Evolutionary conservation across 78 protist species (phyloP).

Genomic region (Monosiga brevicollis): DNA sequence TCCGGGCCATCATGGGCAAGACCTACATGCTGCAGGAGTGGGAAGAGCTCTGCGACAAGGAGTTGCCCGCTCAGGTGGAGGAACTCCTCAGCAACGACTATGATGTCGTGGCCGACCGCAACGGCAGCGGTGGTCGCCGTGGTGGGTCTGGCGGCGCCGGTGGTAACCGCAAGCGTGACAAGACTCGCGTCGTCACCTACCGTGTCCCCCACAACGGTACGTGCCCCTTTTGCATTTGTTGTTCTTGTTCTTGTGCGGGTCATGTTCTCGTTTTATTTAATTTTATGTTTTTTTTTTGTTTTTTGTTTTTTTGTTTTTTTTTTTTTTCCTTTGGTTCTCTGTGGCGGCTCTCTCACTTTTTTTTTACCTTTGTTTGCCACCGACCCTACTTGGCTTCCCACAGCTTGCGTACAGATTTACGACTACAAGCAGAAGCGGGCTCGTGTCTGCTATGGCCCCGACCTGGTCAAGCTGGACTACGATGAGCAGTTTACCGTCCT

Average conservation of each 20-base stretch:
- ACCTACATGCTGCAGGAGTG: slow-evolving; percentile 72
- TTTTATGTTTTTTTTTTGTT: too few relatives aligned
- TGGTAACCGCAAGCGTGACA: slow-evolving; percentile 15
- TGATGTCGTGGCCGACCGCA: slow-evolving; percentile 19
- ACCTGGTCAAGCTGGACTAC: slow-evolving; percentile 78
- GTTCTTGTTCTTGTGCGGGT: too few relatives aligned
- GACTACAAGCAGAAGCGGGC: slow-evolving; percentile 70
- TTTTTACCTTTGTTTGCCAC: too few relatives aligned
- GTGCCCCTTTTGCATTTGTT: too few relatives aligned
- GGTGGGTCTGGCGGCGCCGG: background rate
- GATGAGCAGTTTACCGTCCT: slow-evolving; percentile 84
- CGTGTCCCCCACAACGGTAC: slow-evolving; percentile 84
- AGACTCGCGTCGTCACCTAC: slow-evolving; percentile 45
- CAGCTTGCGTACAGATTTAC: slow-evolving; percentile 78
- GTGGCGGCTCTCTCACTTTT: too few relatives aligned
- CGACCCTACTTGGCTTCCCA: too few relatives aligned
- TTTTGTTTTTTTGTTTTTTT: too few relatives aligned
- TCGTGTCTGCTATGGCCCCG: slow-evolving; percentile 87
- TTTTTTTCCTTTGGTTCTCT: too few relatives aligned
- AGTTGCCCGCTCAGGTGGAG: slow-evolving; percentile 70
- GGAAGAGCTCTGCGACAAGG: slow-evolving; percentile 82
- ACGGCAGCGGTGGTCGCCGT: background rate
- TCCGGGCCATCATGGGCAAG: slow-evolving; percentile 46
- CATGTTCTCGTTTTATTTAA: too few relatives aligned
- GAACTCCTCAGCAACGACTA: slow-evolving; percentile 40